A percentile compares a stretch with the other conserved stretches of the same genome.
These are phyloP conservation scores for Beauveria sp. DNA, from an alignment of 2,329 filamentous ascomycete species.

Conservation along the genomic window DNA sequence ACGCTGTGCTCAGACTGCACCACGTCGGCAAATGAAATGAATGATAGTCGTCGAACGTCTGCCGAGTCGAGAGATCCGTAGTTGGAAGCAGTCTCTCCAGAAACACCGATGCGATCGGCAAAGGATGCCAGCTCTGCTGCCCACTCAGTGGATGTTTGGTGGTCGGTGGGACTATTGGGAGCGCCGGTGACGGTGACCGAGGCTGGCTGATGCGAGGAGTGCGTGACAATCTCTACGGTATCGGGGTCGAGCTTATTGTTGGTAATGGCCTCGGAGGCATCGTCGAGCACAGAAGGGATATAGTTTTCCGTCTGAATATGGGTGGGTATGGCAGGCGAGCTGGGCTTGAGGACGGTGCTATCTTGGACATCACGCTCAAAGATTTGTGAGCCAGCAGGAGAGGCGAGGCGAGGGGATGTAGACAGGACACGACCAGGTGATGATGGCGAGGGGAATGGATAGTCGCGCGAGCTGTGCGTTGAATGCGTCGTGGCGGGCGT, in stretches of 20 bases:
- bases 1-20: conserved; percentile 76
- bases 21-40: conserved; percentile 95
- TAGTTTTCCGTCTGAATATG: conserved; percentile 93
- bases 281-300: conserved; percentile 85
- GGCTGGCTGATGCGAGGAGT: conserved; percentile 74
- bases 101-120: conserved; percentile 33
- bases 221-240: conserved; percentile 86
- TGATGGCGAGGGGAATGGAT: conserved; percentile 42
- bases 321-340: conserved; percentile 78
- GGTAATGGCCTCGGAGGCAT: conserved; percentile 86
- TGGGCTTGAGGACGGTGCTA: conserved; percentile 55
- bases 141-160: conserved; percentile 41
- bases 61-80: conserved; percentile 68
- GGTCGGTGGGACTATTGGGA: conserved; percentile 25
- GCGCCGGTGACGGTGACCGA: conserved; percentile 55
- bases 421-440: conserved; percentile 62
- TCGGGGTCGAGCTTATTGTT: conserved; percentile 79
- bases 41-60: conserved; percentile 78
- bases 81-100: conserved; percentile 59
- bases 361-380: conserved; percentile 96
- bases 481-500: conserved; percentile 33
- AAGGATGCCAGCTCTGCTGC: conserved; percentile 51
- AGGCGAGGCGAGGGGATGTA: conserved; percentile 66
- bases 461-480: conserved; percentile 27
- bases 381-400: conserved; percentile 72